Base-by-base conservation (phyloP, 306 rosid genomes). In the Canavalia ensiformis region DNA sequence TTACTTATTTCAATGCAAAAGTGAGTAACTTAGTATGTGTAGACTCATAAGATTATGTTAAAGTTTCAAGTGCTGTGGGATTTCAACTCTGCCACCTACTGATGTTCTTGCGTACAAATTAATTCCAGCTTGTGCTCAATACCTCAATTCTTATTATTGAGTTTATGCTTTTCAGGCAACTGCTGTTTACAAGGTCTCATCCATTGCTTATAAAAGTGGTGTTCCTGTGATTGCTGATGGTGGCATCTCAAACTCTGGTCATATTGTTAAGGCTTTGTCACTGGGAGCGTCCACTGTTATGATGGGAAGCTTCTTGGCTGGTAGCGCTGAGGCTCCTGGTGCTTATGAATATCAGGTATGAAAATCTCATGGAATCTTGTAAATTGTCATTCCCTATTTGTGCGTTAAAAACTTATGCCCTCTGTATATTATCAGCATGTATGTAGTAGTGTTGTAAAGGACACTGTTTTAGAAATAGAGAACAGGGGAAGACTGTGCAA, bases 251-350 rank as follows among this genome's bases (percentile, higher is more conserved):
- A 86, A 90, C 77, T 94, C 98, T 81, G 97, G 97, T 37, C 98
- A 92, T 75, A 79, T 94, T 81, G 97, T 94, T 1, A 94, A 94
- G 90, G 97, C 97, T 81, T 85, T 94, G 78, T 80, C 86, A 7
- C 86, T 94, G 63, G 97, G 98, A 44, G 98, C 97, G 33, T 94
- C 98, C 7, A 94, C 97, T 41, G 94, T 92, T 57, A 94, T 94
- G 98, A 92, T 94, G 98, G 98, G 98, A 75, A 91, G 97, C 82
- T 94, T 92, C 85, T 89, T 94, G 81, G 97, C 97, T 47, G 97
- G 98, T 59, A 94, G 98, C 74, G 71, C 77, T 6, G 98, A 94
- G 85, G 92, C 99, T 77, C 99, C 99, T 1, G 99, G 99, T 39
- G 84, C 92, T 80, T 95, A 89, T 59, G 92, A 52, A 68, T 46